phyloP scores from a whole-genome alignment of 2,329 filamentous ascomycete species.

The Leptoxyphium fumago region DNA sequence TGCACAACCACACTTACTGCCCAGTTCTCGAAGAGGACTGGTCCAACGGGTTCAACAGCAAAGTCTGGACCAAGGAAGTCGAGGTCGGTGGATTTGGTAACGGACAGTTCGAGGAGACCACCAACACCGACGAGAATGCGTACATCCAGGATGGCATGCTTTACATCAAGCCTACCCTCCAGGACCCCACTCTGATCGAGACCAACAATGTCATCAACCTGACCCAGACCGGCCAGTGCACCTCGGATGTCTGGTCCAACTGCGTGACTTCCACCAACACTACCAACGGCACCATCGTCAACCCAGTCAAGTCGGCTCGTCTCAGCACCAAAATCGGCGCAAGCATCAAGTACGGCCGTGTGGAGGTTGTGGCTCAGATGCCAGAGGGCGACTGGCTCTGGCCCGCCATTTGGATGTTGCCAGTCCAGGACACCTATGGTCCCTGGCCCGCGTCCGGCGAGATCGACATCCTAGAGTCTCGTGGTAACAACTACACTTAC shows the following conservation, averaged over 20 bases:
- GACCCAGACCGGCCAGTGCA: slow-evolving; percentile 50
- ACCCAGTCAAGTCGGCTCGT: slow-evolving; percentile 62
- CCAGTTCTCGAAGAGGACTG: slow-evolving; percentile 53
- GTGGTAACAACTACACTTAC: slow-evolving; percentile 71
- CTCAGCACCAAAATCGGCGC: slow-evolving; percentile 60
- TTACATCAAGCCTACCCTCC: slow-evolving; percentile 62
- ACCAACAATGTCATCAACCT: slow-evolving; percentile 56
- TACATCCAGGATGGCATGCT: slow-evolving; percentile 56
- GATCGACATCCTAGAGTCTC: slow-evolving; percentile 69
- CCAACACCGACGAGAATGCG: slow-evolving; percentile 55
- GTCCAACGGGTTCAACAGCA: slow-evolving; percentile 38
- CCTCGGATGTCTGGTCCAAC: slow-evolving; percentile 41
- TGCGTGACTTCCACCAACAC: slow-evolving; percentile 62
- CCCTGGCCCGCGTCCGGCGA: slow-evolving; percentile 67
- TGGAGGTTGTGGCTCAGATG: slow-evolving; percentile 65
- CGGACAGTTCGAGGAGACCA: slow-evolving; percentile 69
- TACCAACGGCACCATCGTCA: slow-evolving; percentile 63
- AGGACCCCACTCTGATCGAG: slow-evolving; percentile 51
- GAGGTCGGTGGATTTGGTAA: slow-evolving; percentile 67
- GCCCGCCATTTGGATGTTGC: slow-evolving; percentile 88
- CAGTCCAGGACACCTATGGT: slow-evolving; percentile 56
- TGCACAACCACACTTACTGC: slow-evolving; percentile 63
- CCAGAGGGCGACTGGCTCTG: slow-evolving; percentile 74
- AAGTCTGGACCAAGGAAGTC: slow-evolving; percentile 60
- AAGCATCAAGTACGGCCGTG: slow-evolving; percentile 62